Evolutionary conservation across 2,329 filamentous ascomycete species (phyloP), one percentile per base, ranked within the genome.

Genomic region (Pestalotiopsis sp.): DNA sequence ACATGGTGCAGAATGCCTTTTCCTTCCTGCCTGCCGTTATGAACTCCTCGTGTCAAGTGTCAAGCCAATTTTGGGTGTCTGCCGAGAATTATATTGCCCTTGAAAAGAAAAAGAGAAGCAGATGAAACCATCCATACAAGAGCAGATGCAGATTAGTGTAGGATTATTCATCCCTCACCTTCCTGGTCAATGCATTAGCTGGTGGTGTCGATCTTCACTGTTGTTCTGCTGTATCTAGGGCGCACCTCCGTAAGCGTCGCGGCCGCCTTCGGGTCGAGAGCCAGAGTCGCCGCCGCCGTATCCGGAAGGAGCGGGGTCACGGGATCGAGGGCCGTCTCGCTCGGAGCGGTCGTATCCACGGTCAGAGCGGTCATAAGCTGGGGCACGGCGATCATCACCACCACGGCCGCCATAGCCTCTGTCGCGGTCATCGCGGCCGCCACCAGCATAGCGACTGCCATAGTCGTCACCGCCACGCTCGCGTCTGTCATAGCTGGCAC

Each of bases 301-400:
- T 72, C 79, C 78, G 62, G 77, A 77, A 64, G 81, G 73, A 72
- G 79, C 77, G 39, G 81, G 79, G 67, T 83, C 82, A 68, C 81
- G 80, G 74, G 80, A 74, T 73, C 80, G 78, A 67, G 80, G 67
- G 59, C 66, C 75, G 59, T 78, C 77, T 20, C 77, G 80, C 62
- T 86, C 84, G 20, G 86, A 83, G 68, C 84, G 83, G 66, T 88
- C 85, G 63, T 86, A 86, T 69, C 77, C 74, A 64, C 84, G 82
- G 14, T 86, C 86, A 45, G 20, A 36, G 70, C 84, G 82, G 17
- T 86, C 86, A 69, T 86, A 85, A 56, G 82, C 83, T 70, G 83
- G 80, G 36, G 64, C 64, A 56, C 64, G 64, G 20, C 64, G 64
- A 36, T 75, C 73, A 49, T 75, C 74, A 69, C 74, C 69, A 41